Evolutionary conservation across 805 yeast genomes (phyloP).

Genomic region (Maudiozyma saulgeensis): DNA sequence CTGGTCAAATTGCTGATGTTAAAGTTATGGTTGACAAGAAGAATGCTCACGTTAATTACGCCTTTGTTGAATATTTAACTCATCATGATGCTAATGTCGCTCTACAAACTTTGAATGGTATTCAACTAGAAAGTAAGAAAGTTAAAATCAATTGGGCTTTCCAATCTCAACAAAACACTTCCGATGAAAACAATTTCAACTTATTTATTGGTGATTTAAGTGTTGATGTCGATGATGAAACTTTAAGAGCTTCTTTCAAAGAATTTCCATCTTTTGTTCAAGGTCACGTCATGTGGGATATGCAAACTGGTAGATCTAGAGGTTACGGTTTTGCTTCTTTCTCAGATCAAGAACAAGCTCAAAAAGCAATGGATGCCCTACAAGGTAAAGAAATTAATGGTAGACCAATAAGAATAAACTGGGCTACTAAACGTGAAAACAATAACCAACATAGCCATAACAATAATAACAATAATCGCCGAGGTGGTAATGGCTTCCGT

Average conservation of each 20-base stretch:
- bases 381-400: conserved; percentile 66
- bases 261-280: conserved; percentile 54
- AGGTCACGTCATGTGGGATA: conserved; percentile 96
- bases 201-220: conserved; percentile 82
- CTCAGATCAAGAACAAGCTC: conserved; percentile 57
- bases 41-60: conserved; percentile 64
- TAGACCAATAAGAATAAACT: conserved; percentile 71
- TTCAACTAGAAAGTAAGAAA: conserved; percentile 42
- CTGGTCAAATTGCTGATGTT: conserved; percentile 53
- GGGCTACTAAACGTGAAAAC: conserved; percentile 70
- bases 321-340: conserved; percentile 89
- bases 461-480: conserved; percentile 13
- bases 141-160: conserved; percentile 74
- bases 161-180: conserved; percentile 62
- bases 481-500: conserved; percentile 18
- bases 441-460: conserved; percentile 13
- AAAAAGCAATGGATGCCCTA: conserved; percentile 59
- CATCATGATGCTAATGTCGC: conserved; percentile 55
- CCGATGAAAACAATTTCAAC: conserved; percentile 51
- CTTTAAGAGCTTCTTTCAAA: conserved; percentile 47
- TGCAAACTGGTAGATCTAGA: conserved; percentile 85
- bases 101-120: conserved; percentile 49
- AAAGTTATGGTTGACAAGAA: conserved; percentile 73
- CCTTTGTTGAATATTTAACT: conserved; percentile 65
- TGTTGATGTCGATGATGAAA: conserved; percentile 72